These are phyloP conservation scores for Quercus parvula DNA, from an alignment of 306 rosid species.

Conservation along the genomic window DNA sequence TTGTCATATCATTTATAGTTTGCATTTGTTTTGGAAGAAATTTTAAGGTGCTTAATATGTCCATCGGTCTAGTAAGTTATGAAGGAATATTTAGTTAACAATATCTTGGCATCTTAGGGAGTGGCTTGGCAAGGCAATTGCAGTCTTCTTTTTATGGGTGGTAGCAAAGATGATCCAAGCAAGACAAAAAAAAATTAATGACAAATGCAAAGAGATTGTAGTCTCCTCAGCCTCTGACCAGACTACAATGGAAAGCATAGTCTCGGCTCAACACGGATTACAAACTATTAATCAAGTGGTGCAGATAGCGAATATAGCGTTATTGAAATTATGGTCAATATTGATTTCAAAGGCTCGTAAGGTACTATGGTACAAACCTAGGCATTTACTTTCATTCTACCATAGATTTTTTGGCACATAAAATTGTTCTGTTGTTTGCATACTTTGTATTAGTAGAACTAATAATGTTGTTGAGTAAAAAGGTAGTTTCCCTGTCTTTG, in stretches of 20 bases:
- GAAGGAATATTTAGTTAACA: constrained; percentile 5
- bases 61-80: not conserved
- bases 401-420: not conserved
- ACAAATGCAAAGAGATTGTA: constrained; percentile 63
- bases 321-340: constrained; percentile 77
- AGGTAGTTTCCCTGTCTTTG: too few relatives aligned
- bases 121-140: constrained; percentile 81
- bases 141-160: constrained; percentile 60
- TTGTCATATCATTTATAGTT: not conserved
- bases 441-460: too few relatives aligned
- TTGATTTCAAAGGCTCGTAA: constrained; percentile 67
- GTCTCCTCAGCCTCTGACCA: constrained; percentile 51
- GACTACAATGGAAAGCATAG: constrained; percentile 69
- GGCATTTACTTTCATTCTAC: not conserved
- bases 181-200: constrained; percentile 34
- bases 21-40: not conserved
- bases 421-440: too few relatives aligned
- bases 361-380: constrained; percentile 38
- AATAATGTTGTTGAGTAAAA: too few relatives aligned
- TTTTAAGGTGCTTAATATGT: constrained; percentile 1
- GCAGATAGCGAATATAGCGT: constrained; percentile 58
- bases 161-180: constrained; percentile 56
- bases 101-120: constrained; percentile 50
- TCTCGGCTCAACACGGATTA: constrained; percentile 78
- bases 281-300: constrained; percentile 59